Evolutionary conservation across 257 asterid genomes (phyloP), one percentile per base, ranked within the genome.

Genomic region (Capsicum chinense): DNA sequence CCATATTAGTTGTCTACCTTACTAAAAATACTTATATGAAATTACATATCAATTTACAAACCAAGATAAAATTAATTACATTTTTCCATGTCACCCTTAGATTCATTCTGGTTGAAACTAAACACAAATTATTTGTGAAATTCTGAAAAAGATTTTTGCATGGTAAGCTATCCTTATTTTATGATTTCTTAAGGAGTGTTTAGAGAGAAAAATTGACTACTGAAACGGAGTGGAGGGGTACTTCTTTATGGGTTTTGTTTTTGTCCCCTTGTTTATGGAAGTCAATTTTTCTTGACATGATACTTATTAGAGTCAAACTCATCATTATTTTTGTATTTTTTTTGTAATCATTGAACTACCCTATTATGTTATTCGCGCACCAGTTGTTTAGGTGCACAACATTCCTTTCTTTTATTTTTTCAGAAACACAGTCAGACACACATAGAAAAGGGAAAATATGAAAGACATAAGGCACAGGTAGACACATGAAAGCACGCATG

Each of bases 401-500:
- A 66, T 33, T 64, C n/a, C 12, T 9, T 26, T 26, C 1, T 8
- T 67, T 15, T 26, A 7, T 8, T 39, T 16, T 15, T 39, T 42
- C 33, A 39, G 15, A 11, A 42, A 14, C 50, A 76, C 63, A 52
- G 13, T 21, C 63, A 76, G 47, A 21, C 7, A 21, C 62, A 14
- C 47, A 7, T 33, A 52, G 63, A 76, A n/a, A 76, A 26, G 14
- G 47, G 47, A 52, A 50, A 76, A 52, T 12, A 26, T 14, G 54
- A 76, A 76, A 76, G 81, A 78, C 50, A 78, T 26, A 14, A 78
- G 9, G 81, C 33, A 78, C 26, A 76, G 63, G 60, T 14, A 76
- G 42, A 76, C 81, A 76, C 81, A 76, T 76, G 81, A 76, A 76
- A 50, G 62, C 81, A 7, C 64, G 62, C 48, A 76, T 26, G 26